These are phyloP conservation scores for Penicillium sp. DNA, from an alignment of 2,329 filamentous ascomycete genomes.

Conservation along the genomic window DNA sequence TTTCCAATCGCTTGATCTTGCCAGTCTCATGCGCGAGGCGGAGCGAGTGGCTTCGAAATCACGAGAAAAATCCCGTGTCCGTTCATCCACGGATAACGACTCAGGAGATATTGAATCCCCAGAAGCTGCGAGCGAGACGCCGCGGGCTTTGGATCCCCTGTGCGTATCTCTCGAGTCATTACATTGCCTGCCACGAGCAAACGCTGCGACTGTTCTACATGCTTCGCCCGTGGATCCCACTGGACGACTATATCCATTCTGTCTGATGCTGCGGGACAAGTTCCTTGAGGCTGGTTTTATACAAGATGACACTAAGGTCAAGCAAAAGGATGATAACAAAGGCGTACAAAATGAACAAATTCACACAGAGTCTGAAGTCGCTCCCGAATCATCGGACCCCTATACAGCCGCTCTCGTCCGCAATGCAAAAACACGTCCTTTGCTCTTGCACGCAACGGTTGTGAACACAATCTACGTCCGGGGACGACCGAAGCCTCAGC, in stretches of 20 bases:
- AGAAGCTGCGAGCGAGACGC: not conserved
- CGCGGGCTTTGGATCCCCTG: slow-evolving; percentile 25
- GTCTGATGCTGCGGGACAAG: slow-evolving; percentile 37
- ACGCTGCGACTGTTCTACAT: slow-evolving; percentile 40
- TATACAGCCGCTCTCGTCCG: slow-evolving; percentile 10
- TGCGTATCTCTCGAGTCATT: slow-evolving; percentile 43
- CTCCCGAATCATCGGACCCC: not conserved
- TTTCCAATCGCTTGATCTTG: slow-evolving; percentile 46
- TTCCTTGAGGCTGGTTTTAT: slow-evolving; percentile 46
- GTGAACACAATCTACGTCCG: slow-evolving; percentile 74
- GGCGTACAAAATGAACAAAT: not conserved
- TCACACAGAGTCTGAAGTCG: not conserved
- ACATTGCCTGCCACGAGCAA: slow-evolving; percentile 36
- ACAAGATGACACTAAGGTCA: slow-evolving; percentile 25
- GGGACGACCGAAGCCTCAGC: slow-evolving; percentile 16
- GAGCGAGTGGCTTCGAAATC: slow-evolving; percentile 24
- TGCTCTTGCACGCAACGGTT: slow-evolving; percentile 79
- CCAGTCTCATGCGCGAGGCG: slow-evolving; percentile 33
- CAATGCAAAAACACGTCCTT: slow-evolving; percentile 43
- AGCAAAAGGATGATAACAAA: not conserved
- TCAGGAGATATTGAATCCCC: not conserved
- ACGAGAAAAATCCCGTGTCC: not conserved
- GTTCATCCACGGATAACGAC: not conserved
- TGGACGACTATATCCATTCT: slow-evolving; percentile 41
- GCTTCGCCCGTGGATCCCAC: slow-evolving; percentile 39